Conservation (phyloP, 495 filamentous ascomycete species). For the Tuber melanosporum region DNA sequence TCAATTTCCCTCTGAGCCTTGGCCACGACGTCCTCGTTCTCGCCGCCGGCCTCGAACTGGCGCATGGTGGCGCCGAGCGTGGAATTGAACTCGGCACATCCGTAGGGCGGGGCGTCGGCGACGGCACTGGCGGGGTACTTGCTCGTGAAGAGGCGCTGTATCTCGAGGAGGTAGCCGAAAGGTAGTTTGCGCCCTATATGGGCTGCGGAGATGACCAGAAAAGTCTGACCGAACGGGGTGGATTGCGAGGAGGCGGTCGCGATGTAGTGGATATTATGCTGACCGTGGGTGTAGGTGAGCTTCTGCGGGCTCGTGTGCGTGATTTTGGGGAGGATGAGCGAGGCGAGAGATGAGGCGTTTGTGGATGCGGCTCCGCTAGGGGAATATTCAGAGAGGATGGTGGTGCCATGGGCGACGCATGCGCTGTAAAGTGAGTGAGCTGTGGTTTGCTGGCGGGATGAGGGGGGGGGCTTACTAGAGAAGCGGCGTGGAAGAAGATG, state of each 20-base stretch:
- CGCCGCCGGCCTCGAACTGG: conserved; percentile 51
- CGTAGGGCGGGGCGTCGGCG: conserved; percentile 73
- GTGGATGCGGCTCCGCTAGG: conserved; percentile 64
- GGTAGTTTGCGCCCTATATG: conserved; percentile 77
- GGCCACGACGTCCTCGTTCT: conserved; percentile 81
- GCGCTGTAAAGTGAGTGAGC: conserved; percentile 53
- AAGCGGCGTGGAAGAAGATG: conserved; percentile 62
- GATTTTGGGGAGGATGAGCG: conserved; percentile 94
- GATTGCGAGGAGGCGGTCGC: conserved; percentile 64
- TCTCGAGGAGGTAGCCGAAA: conserved; percentile 87
- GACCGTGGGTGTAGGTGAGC: conserved; percentile 85
- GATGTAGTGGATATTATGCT: conserved; percentile 93
- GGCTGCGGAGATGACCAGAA: conserved; percentile 71
- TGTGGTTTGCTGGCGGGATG: not conserved
- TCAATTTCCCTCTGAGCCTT: conserved; percentile 86
- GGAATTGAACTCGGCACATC: conserved; percentile 76
- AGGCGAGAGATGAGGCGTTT: conserved; percentile 74
- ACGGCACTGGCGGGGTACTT: conserved; percentile 74
- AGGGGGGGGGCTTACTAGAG: conserved; percentile 59
- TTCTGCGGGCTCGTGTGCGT: conserved; percentile 71
- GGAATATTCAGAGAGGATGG: conserved; percentile 87
- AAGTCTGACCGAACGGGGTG: conserved; percentile 73
- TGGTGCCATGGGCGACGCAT: conserved; percentile 83
- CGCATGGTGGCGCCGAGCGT: conserved; percentile 72
- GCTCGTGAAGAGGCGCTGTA: conserved; percentile 77